Evolutionary conservation across 1,139 yeast species (phyloP).

Genomic region (Blastobotrys indianensis): DNA sequence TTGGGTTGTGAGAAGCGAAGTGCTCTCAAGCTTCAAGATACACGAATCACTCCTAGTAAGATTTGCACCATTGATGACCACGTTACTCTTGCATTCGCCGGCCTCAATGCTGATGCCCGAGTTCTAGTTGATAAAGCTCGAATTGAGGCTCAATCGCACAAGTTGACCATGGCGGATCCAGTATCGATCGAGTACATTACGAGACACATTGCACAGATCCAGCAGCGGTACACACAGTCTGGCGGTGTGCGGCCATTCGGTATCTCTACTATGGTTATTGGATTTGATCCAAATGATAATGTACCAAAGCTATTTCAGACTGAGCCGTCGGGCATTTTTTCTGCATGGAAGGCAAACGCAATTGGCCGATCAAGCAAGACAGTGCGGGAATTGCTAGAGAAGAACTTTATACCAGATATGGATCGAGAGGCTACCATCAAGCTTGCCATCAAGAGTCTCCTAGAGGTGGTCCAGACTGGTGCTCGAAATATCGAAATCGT

Average conservation of each 20-base stretch:
- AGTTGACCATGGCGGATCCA: conserved; percentile 88
- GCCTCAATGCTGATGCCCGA: conserved; percentile 96
- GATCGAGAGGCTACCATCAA: conserved; percentile 70
- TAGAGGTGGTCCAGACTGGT: conserved; percentile 97
- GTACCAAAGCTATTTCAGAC: conserved; percentile 86
- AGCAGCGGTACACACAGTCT: conserved; percentile 94
- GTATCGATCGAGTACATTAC: conserved; percentile 90
- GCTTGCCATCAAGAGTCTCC: conserved; percentile 76
- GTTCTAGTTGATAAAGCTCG: conserved; percentile 92
- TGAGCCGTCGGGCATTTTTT: conserved; percentile 95
- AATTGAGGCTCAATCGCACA: conserved; percentile 95
- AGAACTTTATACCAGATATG: conserved; percentile 71
- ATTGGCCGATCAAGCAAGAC: conserved; percentile 95
- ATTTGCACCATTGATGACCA: conserved; percentile 89
- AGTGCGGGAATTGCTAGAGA: conserved; percentile 91
- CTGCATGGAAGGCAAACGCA: conserved; percentile 99
- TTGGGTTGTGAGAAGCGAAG: conserved; percentile 96
- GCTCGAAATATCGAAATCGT: conserved; percentile 93
- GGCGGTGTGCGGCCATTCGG: conserved; percentile 98
- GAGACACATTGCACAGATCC: conserved; percentile 92
- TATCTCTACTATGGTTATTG: conserved; percentile 89
- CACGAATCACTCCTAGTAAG: conserved; percentile 91
- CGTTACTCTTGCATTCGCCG: conserved; percentile 90
- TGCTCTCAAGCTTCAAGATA: conserved; percentile 90
- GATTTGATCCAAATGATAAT: conserved; percentile 81